Evolutionary conservation across 495 filamentous ascomycete genomes (phyloP).

Genomic region (Tuber borchii): DNA sequence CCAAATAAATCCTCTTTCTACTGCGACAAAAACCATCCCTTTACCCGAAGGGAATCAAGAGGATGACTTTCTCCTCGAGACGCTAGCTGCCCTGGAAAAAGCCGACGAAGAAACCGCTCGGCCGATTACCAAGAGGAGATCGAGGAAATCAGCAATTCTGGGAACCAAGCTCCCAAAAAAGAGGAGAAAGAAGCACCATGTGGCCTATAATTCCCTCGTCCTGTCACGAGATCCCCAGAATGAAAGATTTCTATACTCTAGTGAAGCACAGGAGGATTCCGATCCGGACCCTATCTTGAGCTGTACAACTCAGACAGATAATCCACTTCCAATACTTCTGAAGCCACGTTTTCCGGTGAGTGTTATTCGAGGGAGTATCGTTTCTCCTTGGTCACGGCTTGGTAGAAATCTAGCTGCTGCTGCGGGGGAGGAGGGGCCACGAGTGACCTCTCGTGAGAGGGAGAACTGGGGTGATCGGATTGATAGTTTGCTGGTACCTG

Average conservation of each 20-base stretch:
- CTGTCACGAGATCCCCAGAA: constrained; percentile 20
- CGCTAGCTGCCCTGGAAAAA: constrained; percentile 11
- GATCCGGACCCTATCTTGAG: neutral
- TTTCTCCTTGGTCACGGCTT: neutral
- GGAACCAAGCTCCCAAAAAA: constrained; percentile 7
- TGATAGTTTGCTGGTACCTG: neutral
- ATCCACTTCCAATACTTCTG: neutral
- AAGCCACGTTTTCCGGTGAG: constrained; percentile 26
- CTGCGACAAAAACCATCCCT: neutral
- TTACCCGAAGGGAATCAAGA: neutral
- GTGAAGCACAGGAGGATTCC: constrained; percentile 7
- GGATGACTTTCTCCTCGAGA: constrained; percentile 19
- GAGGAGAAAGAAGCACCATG: constrained; percentile 26
- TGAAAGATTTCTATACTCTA: constrained; percentile 9
- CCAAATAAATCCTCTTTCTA: neutral
- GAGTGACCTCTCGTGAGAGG: neutral
- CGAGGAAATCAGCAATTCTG: constrained; percentile 5
- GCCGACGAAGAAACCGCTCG: neutral
- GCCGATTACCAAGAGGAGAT: constrained; percentile 7
- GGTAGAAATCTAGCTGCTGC: neutral
- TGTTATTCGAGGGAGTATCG: constrained; percentile 18
- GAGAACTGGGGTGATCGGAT: neutral
- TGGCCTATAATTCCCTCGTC: constrained; percentile 26
- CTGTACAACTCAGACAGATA: neutral
- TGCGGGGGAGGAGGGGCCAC: neutral